Base-by-base conservation (phyloP, 768 basidiomycete species). In the Inosperma sp. region DNA sequence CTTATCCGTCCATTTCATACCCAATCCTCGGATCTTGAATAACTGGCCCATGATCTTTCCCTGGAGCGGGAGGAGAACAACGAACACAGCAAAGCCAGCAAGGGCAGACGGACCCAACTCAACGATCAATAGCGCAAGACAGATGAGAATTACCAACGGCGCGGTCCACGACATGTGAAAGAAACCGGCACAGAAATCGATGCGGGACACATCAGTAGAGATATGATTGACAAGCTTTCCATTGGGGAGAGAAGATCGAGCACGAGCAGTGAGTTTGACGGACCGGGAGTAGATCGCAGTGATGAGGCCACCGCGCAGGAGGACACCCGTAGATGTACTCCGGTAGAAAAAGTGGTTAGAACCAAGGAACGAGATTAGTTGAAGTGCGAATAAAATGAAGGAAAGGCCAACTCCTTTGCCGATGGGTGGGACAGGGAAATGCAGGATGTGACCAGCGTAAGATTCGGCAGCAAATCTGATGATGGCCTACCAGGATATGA, bases 161-260 rank as follows among this genome's bases (percentile, higher is more conserved):
- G 84, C 80, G 5, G 84, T 71, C 84, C 86, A 90, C 31, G 77
- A 74, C 78, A 45, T 45, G 58, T 90, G 88, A 66, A 90, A 86
- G 70, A 84, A 88, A 16, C 83, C 75, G 59, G 80, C 75, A 59
- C 85, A 86, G 59, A 93, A 96, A 63, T 97, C 93, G 62, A 97
- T 88, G 17, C 93, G 80, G 23, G 88, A 92, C 17, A 94, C 83
- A 62, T 93, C 92, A 1, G 88, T 91, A 5, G 89, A 92, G 53
- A 98, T 94, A 69, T 95, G 92, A 57, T 93, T 94, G 55, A 96
- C 86, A 9, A 96, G 78, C 62, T 87, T 87, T 17, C 93, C 94
- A 60, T 91, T 96, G 1, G 88, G 82, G 35, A 94, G 76, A 7
- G 80, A 83, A 1, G 83, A 82, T 6, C 94, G 80, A 5, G 91